Conservation (phyloP, 768 basidiomycete genomes). For the Exidia glandulosa region DNA sequence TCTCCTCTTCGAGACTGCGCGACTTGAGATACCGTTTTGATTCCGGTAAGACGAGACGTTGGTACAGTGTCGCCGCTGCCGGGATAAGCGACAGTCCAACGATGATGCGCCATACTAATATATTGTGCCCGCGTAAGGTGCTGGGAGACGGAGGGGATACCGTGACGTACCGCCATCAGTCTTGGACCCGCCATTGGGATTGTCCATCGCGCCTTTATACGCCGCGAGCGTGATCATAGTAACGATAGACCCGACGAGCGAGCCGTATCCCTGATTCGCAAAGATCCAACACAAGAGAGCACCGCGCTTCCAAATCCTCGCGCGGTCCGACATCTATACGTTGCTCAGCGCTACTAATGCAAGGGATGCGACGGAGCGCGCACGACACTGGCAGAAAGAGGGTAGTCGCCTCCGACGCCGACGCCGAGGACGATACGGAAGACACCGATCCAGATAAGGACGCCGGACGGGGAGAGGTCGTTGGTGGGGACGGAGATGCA, state of each 20-base stretch:
- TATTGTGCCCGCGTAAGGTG: background rate
- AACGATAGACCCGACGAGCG: conserved; percentile 47
- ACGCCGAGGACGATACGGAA: conserved; percentile 68
- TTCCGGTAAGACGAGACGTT: conserved; percentile 63
- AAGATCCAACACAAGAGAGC: conserved; percentile 71
- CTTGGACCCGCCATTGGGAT: conserved; percentile 43
- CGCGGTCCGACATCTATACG: conserved; percentile 44
- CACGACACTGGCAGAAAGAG: conserved; percentile 55
- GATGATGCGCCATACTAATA: conserved; percentile 65
- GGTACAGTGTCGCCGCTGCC: conserved; percentile 63
- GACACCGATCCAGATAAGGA: conserved; percentile 50
- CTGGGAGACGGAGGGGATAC: background rate
- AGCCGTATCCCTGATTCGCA: conserved; percentile 71
- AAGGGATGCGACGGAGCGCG: background rate
- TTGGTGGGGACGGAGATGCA: conserved; percentile 56
- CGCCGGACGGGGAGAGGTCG: conserved; percentile 36
- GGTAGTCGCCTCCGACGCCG: conserved; percentile 73
- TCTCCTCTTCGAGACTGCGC: too few species aligned
- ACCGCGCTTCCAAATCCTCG: conserved; percentile 54
- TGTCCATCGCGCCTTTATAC: conserved; percentile 56
- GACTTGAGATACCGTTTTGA: conserved; percentile 44
- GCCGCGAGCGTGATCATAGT: conserved; percentile 53
- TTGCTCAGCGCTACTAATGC: too few species aligned
- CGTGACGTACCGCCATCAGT: conserved; percentile 54
- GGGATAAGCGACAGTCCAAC: conserved; percentile 68